Conservation (phyloP, 1,139 yeast genomes). For the Wickerhamomyces sp. region DNA sequence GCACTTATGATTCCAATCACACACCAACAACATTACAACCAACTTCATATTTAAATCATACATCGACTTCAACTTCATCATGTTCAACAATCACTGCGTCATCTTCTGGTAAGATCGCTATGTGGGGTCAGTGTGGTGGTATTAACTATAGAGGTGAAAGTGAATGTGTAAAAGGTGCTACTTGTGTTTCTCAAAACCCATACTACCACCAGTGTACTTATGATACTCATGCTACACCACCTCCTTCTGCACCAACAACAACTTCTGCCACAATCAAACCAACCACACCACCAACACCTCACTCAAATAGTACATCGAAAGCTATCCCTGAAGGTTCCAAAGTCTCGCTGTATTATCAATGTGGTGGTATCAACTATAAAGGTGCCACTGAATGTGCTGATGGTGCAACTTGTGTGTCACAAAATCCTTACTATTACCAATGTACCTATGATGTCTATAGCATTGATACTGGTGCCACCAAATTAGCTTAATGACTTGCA, state of each 20-base stretch:
- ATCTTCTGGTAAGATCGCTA: not conserved
- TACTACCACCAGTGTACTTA: conserved; percentile 13
- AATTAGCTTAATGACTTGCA: too few species aligned
- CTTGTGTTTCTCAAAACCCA: conserved; percentile 10
- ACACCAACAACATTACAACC: not conserved
- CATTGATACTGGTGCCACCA: not conserved
- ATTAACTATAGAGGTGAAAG: conserved; percentile 5
- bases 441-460: conserved; percentile 3
- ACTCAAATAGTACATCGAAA: not conserved
- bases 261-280: not conserved
- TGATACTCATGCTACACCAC: not conserved
- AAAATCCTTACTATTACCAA: conserved; percentile 12
- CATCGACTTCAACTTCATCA: not conserved
- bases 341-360: conserved; percentile 6
- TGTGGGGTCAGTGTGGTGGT: conserved; percentile 15
- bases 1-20: conserved; percentile 1
- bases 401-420: conserved; percentile 10
- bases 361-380: conserved; percentile 11
- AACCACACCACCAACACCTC: not conserved
- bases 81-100: not conserved
- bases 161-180: conserved; percentile 8
- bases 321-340: not conserved
- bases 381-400: conserved; percentile 10
- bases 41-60: not conserved
- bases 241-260: not conserved